phyloP scores from a whole-genome alignment of 495 filamentous ascomycete species.

The Clavariopsis aquatica region DNA sequence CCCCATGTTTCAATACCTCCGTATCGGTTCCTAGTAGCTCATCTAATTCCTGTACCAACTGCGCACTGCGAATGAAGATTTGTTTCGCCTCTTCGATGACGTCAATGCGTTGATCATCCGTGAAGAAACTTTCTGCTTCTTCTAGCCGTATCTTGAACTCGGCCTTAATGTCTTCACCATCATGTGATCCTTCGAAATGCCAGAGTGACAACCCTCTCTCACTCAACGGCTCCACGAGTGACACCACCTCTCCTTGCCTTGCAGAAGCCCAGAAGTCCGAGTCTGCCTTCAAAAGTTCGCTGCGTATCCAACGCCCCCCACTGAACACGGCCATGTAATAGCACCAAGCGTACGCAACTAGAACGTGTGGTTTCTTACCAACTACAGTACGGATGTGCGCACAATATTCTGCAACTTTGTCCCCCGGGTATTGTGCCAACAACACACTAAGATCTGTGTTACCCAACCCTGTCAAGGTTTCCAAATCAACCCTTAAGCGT shows the following conservation, averaged over 20 bases:
- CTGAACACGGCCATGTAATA: constrained; percentile 63
- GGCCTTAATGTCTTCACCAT: constrained; percentile 48
- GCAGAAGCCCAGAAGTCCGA: constrained; percentile 48
- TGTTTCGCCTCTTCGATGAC: constrained; percentile 51
- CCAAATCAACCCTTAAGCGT: constrained; percentile 38
- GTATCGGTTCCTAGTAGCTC: constrained; percentile 17
- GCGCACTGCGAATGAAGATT: constrained; percentile 48
- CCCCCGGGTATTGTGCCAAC: constrained; percentile 31
- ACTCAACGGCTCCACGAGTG: background rate
- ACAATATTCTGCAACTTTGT: constrained; percentile 33
- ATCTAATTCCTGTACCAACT: constrained; percentile 49
- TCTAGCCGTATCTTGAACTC: constrained; percentile 48
- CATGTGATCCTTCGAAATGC: constrained; percentile 40
- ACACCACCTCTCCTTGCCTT: background rate
- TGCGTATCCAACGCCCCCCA: constrained; percentile 57
- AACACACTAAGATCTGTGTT: constrained; percentile 31
- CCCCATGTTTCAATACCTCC: constrained; percentile 6
- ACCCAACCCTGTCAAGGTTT: constrained; percentile 27
- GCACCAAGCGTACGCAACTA: constrained; percentile 61
- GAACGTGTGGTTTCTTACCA: constrained; percentile 50
- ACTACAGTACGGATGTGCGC: constrained; percentile 44
- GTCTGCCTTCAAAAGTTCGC: constrained; percentile 48
- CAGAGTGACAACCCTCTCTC: constrained; percentile 42
- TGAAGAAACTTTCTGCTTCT: constrained; percentile 48
- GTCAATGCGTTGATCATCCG: constrained; percentile 48